A percentile compares a stretch with the other conserved stretches of the same genome.
phyloP scores from a whole-genome alignment of 2,329 filamentous ascomycete species.

The Hortaea sp. region DNA sequence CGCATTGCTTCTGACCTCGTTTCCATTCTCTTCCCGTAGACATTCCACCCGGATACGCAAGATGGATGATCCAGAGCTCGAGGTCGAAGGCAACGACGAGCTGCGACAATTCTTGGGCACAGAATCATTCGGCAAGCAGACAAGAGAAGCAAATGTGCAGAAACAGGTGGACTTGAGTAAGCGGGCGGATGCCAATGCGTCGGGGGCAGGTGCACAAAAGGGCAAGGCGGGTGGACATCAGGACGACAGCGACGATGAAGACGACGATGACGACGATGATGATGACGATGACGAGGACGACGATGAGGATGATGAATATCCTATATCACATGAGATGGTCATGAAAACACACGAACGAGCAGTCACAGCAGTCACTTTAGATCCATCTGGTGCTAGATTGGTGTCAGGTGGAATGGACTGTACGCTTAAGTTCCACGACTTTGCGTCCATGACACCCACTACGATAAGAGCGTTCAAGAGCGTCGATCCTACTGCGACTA shows the following conservation, averaged over 20 bases:
- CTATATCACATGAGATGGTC: slow-evolving; percentile 84
- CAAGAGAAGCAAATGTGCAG: slow-evolving; percentile 60
- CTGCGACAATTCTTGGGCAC: slow-evolving; percentile 69
- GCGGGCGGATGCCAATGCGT: slow-evolving; percentile 34
- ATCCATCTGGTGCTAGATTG: slow-evolving; percentile 74
- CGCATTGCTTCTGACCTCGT: no score
- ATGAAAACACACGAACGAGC: slow-evolving; percentile 86
- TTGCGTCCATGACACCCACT: slow-evolving; percentile 88
- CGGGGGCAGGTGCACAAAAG: background rate
- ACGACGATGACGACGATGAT: slow-evolving; percentile 42
- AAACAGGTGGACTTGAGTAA: slow-evolving; percentile 74
- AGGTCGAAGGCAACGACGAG: slow-evolving; percentile 48
- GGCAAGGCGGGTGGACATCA: slow-evolving; percentile 26
- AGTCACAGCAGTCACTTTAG: slow-evolving; percentile 73
- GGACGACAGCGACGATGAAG: slow-evolving; percentile 30
- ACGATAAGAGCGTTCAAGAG: slow-evolving; percentile 90
- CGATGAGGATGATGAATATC: slow-evolving; percentile 78
- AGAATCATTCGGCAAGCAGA: slow-evolving; percentile 76
- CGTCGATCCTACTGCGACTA: slow-evolving; percentile 74
- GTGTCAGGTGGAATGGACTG: slow-evolving; percentile 89
- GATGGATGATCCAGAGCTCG: slow-evolving; percentile 11
- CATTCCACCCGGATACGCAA: background rate
- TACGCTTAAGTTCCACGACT: slow-evolving; percentile 85
- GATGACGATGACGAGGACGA: slow-evolving; percentile 51
- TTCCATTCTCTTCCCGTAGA: no score